Percentiles rank a stretch among this genome's conserved stretches.
phyloP scores from a whole-genome alignment of 2,329 filamentous ascomycete species.

The Fusarium sambucinum region DNA sequence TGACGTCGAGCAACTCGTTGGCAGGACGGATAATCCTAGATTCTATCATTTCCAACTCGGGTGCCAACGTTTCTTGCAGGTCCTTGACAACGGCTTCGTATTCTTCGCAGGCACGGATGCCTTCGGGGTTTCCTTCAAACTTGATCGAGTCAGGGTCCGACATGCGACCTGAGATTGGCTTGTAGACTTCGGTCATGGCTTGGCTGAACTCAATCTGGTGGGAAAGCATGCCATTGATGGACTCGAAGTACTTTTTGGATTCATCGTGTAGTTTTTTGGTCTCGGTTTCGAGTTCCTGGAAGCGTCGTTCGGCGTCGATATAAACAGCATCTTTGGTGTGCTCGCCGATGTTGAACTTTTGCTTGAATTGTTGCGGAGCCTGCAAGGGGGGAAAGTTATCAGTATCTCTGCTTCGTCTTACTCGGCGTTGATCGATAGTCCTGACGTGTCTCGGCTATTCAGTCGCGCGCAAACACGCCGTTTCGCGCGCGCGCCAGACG shows the following conservation, averaged over 20 bases:
- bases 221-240: constrained; percentile 96
- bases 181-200: constrained; percentile 96
- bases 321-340: constrained; percentile 96
- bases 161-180: constrained; percentile 94
- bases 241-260: constrained; percentile 96
- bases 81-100: constrained; percentile 93
- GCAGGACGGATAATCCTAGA: constrained; percentile 89
- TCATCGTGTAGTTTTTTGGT: constrained; percentile 98
- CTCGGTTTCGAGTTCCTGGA: constrained; percentile 92
- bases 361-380: constrained; percentile 93
- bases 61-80: constrained; percentile 85
- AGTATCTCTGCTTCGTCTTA: constrained; percentile 3
- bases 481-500: constrained; percentile 32
- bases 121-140: constrained; percentile 88
- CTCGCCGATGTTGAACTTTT: constrained; percentile 95
- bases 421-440: not conserved
- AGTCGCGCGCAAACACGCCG: constrained; percentile 16
- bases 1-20: constrained; percentile 91
- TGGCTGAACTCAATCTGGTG: constrained; percentile 99
- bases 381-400: constrained; percentile 44
- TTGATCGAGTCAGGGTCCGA: constrained; percentile 90
- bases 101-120: constrained; percentile 94
- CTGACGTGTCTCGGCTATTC: constrained; percentile 1
- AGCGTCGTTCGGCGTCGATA: constrained; percentile 92
- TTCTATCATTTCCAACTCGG: constrained; percentile 98